Percentiles rank a stretch among this genome's conserved stretches.
These are phyloP conservation scores for Eragrostis nindensis DNA, from an alignment of 176 grass and related monocot species.

Conservation along the genomic window DNA sequence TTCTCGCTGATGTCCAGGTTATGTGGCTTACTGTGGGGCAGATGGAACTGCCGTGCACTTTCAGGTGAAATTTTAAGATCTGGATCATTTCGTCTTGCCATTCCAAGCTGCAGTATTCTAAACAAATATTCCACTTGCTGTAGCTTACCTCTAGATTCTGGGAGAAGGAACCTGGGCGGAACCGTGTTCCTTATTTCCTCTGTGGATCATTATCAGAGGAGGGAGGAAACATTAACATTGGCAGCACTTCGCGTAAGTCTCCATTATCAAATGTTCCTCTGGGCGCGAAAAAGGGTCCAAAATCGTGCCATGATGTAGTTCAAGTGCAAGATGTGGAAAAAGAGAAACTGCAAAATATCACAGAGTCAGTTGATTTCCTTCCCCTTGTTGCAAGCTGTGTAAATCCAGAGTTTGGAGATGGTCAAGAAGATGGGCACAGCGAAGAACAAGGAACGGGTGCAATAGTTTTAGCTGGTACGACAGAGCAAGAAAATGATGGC, in stretches of 20 bases:
- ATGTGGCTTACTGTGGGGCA: slow-evolving; percentile 72
- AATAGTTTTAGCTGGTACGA: slow-evolving; percentile 20
- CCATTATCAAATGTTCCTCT: slow-evolving; percentile 74
- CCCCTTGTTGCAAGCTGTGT: background rate
- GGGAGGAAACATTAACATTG: slow-evolving; percentile 55
- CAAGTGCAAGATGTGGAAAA: slow-evolving; percentile 19
- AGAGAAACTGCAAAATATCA: background rate
- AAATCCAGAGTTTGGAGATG: slow-evolving; percentile 17
- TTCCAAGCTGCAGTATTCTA: slow-evolving; percentile 34
- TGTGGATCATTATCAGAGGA: slow-evolving; percentile 75
- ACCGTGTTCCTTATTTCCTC: slow-evolving; percentile 70
- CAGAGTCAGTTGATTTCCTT: slow-evolving; percentile 39
- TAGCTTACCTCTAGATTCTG: slow-evolving; percentile 80
- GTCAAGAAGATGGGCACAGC: slow-evolving; percentile 21
- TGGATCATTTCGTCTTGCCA: slow-evolving; percentile 7
- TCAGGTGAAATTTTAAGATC: slow-evolving; percentile 54
- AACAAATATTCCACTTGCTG: slow-evolving; percentile 44
- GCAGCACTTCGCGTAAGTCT: slow-evolving; percentile 39
- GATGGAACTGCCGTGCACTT: slow-evolving; percentile 81
- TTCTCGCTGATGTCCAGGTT: slow-evolving; percentile 53
- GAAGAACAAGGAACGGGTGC: slow-evolving; percentile 33
- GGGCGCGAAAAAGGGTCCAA: slow-evolving; percentile 52
- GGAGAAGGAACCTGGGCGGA: slow-evolving; percentile 59
- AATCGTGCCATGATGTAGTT: slow-evolving; percentile 26
- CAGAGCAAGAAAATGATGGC: slow-evolving; percentile 36